Percentiles rank a stretch among this genome's conserved stretches.
Evolutionary conservation across 345 rosid species (phyloP).

Genomic region (Barbarea vulgaris): DNA sequence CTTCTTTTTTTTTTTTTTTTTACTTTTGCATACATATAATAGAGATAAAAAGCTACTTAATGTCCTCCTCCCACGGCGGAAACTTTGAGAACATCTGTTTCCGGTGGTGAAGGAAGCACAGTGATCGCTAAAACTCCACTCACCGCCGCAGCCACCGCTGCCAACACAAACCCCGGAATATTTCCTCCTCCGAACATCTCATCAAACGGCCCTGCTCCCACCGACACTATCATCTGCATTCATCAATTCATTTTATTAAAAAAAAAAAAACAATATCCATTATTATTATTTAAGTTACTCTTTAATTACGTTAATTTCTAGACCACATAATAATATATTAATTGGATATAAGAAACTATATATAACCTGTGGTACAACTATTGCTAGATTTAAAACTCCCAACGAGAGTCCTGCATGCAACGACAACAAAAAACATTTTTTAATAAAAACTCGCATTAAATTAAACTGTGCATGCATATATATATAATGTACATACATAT

Average conservation of each 20-base stretch:
- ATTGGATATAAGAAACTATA: background rate
- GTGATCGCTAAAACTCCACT: constrained; percentile 61
- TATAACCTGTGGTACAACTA: constrained; percentile 77
- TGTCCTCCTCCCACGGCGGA: constrained; percentile 28
- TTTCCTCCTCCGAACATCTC: constrained; percentile 81
- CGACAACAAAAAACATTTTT: background rate
- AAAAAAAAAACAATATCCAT: too few species aligned
- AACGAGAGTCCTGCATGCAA: constrained; percentile 66
- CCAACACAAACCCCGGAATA: constrained; percentile 64
- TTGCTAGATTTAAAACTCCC: constrained; percentile 78
- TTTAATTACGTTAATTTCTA: too few species aligned
- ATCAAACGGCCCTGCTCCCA: constrained; percentile 67
- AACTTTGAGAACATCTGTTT: constrained; percentile 33
- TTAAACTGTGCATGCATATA: background rate
- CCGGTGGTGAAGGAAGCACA: constrained; percentile 67
- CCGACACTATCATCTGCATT: constrained; percentile 72
- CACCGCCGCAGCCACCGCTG: constrained; percentile 61
- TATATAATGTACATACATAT: background rate
- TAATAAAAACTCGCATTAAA: background rate
- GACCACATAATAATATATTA: background rate
- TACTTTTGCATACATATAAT: background rate
- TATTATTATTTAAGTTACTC: too few species aligned
- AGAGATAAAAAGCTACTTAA: background rate
- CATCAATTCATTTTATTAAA: too few species aligned
- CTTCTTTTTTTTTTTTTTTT: background rate